Evolutionary conservation across 257 asterid genomes (phyloP).

Genomic region (Solanum verrucosum): DNA sequence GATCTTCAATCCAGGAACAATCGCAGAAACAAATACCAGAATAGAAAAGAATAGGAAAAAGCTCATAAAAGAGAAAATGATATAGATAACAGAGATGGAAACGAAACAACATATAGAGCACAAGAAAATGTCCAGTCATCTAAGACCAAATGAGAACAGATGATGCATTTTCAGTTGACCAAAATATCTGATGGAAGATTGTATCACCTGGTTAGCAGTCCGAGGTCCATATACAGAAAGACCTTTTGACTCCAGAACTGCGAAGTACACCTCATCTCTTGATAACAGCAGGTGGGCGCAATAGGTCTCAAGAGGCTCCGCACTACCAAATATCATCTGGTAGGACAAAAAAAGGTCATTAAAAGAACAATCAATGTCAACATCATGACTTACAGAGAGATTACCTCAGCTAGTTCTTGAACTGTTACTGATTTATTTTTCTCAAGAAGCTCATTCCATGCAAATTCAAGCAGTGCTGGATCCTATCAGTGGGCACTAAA

Average conservation of each 20-base stretch:
- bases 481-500: conserved; percentile 37
- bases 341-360: conserved; percentile 34
- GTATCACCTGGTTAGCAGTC: conserved; percentile 57
- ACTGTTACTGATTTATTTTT: conserved; percentile 62
- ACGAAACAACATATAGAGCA: neutral
- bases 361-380: conserved; percentile 17
- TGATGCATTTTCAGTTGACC: neutral
- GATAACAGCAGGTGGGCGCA: conserved; percentile 82
- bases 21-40: neutral
- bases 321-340: conserved; percentile 97
- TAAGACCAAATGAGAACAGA: neutral
- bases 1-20: neutral
- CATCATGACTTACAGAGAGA: conserved; percentile 2
- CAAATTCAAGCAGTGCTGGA: conserved; percentile 80
- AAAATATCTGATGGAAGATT: neutral
- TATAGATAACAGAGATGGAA: neutral
- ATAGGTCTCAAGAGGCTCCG: conserved; percentile 90
- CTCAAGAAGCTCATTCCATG: conserved; percentile 96
- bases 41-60: neutral
- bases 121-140: neutral
- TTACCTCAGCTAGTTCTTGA: conserved; percentile 89
- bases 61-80: neutral
- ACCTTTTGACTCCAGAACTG: conserved; percentile 56
- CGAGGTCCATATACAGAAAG: conserved; percentile 79
- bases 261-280: conserved; percentile 67